Conservation (phyloP, 2,329 filamentous ascomycete species). For the Fonsecaea nubica region DNA sequence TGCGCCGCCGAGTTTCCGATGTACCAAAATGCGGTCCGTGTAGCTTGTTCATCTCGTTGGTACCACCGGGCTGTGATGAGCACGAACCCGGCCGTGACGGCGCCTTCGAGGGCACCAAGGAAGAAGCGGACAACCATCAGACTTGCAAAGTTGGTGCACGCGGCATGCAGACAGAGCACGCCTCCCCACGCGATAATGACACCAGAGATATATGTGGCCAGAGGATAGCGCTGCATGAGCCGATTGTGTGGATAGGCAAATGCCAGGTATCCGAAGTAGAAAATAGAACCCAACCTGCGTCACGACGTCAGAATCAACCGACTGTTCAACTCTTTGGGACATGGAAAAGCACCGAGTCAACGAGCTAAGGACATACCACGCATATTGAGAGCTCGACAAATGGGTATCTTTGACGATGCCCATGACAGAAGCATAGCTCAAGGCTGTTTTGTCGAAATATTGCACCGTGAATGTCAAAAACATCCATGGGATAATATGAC, state of each 20-base stretch:
- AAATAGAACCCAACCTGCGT: slow-evolving; percentile 45
- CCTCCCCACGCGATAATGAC: slow-evolving; percentile 62
- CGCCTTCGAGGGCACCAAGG: slow-evolving; percentile 56
- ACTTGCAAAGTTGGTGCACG: slow-evolving; percentile 54
- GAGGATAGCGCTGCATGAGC: slow-evolving; percentile 40
- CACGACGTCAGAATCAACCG: slow-evolving; percentile 56
- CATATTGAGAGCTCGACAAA: slow-evolving; percentile 53
- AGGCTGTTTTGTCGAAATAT: slow-evolving; percentile 53
- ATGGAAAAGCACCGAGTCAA: no score
- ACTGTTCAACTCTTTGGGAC: no score
- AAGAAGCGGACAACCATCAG: slow-evolving; percentile 55
- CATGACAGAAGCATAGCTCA: slow-evolving; percentile 61
- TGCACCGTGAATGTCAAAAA: slow-evolving; percentile 14
- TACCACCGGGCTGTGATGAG: slow-evolving; percentile 60
- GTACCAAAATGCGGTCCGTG: slow-evolving; percentile 65
- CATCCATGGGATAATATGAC: slow-evolving; percentile 20
- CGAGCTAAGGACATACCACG: slow-evolving; percentile 49
- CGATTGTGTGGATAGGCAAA: slow-evolving; percentile 47
- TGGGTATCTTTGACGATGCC: slow-evolving; percentile 56
- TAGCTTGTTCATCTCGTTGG: slow-evolving; percentile 56
- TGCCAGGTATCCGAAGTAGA: slow-evolving; percentile 52
- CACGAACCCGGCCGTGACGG: slow-evolving; percentile 58
- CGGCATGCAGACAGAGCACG: slow-evolving; percentile 60
- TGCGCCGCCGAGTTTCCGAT: slow-evolving; percentile 63
- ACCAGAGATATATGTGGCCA: slow-evolving; percentile 58